Evolutionary conservation across 148 eudicot genomes (phyloP).

Genomic region (Amaranthus palmeri): DNA sequence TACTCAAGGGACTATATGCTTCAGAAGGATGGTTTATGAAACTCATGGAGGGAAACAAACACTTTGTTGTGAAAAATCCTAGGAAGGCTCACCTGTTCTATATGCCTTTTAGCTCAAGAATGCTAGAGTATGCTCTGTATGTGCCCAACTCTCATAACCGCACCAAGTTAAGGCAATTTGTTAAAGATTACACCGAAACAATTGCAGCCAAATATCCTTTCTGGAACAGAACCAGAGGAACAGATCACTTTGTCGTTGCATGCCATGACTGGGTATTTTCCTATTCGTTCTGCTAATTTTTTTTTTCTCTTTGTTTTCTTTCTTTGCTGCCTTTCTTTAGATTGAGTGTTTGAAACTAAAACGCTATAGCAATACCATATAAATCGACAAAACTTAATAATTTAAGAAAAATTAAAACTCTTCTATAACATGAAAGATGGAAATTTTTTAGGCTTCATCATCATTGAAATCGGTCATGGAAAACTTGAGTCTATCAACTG

Average conservation of each 20-base stretch:
- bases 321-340: background rate
- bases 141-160: conserved; percentile 59
- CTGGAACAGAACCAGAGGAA: conserved; percentile 87
- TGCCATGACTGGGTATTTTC: conserved; percentile 91
- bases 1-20: conserved; percentile 82
- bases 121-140: conserved; percentile 54
- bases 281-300: background rate
- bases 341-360: background rate
- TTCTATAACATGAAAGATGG: no score
- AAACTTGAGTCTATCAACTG: no score
- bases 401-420: no score
- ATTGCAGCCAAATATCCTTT: conserved; percentile 72
- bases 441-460: no score
- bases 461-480: no score
- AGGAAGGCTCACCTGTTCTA: conserved; percentile 75
- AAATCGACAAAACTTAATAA: no score
- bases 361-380: background rate
- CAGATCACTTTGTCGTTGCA: conserved; percentile 88
- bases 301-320: background rate
- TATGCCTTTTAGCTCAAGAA: conserved; percentile 83
- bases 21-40: conserved; percentile 99
- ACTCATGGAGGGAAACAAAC: conserved; percentile 72
- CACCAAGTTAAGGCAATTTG: conserved; percentile 47
- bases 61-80: conserved; percentile 59
- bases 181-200: conserved; percentile 55